Conservation (phyloP, 306 rosid species). For the Cyamopsis tetragonoloba region DNA sequence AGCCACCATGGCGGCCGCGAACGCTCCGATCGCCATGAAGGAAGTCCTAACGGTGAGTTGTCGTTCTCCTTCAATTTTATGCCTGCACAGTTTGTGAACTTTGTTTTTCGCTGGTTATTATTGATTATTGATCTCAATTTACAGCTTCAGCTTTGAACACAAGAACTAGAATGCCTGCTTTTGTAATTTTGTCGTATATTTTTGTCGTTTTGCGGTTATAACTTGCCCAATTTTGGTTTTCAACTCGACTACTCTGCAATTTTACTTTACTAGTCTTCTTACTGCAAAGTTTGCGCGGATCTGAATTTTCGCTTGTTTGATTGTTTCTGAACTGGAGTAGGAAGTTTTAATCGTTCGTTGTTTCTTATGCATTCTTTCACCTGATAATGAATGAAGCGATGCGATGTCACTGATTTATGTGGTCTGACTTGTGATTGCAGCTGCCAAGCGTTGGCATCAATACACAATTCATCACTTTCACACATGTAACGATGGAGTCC, state of each 20-base stretch:
- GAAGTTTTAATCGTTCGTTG: neutral
- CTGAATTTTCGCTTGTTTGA: constrained; percentile 25
- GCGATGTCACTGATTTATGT: constrained; percentile 25
- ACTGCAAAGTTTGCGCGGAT: constrained; percentile 32
- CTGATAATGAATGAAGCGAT: constrained; percentile 23
- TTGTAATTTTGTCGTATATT: neutral
- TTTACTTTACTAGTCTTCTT: constrained; percentile 6
- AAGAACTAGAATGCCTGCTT: neutral
- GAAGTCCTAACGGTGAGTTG: constrained; percentile 81
- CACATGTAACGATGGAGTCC: constrained; percentile 98
- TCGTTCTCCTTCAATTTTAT: constrained; percentile 14
- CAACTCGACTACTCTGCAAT: neutral
- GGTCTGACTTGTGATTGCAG: constrained; percentile 66
- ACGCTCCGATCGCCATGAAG: constrained; percentile 99
- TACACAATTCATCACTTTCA: constrained; percentile 86
- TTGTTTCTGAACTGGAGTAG: constrained; percentile 36
- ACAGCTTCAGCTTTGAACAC: neutral
- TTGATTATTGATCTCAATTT: constrained; percentile 24
- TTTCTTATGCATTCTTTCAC: neutral
- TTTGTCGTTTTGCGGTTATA: neutral
- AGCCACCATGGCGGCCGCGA: constrained; percentile 92
- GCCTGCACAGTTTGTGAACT: neutral
- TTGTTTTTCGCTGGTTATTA: neutral
- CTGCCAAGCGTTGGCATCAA: constrained; percentile 87
- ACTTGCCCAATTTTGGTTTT: constrained; percentile 16